Evolutionary conservation across 441 rosid species (phyloP), one percentile per base, ranked within the genome.

Genomic region (California macrophylla): DNA sequence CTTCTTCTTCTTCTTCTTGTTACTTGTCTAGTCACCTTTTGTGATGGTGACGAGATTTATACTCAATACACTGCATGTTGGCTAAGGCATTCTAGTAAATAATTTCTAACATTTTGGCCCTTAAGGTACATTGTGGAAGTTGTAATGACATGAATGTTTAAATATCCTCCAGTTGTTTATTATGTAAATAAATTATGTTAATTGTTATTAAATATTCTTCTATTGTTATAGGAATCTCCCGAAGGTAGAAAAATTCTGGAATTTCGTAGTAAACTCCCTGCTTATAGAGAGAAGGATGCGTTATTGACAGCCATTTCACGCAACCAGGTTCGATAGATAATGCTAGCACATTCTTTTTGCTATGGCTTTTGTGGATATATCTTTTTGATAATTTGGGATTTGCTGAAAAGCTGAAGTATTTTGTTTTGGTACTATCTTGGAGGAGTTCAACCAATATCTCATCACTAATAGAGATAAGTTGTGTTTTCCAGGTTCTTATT

Each of bases 301-400:
- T 84, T 94, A 69, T 95, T 94, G 56, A 93, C 90, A 80, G 97
- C 98, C 30, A 90, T 91, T 73, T 97, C 98, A 40, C 84, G 90
- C 76, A 94, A 94, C 80, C 98, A 94, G 97, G 97, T 91, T 23
- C 5, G 62, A 21, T 56, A 56, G 13, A 56, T 24, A 9, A 56
- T 56, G 2, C 3, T 45, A 45, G 52, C 20, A 13, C 52, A 15
- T 15, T 45, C 52, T 45, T 45, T 45, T 45, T 45, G 52, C 15
- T 45, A 36, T 45, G 20, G 0, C 8, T 6, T 6, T 36, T 36
- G 10, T 36, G 6, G 42, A 18, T 45, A 13, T 45, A 45, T 45
- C 52, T 45, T 45, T 45, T 9, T 45, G 18, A 45, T 45, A n/a
- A n/a, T 3, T 45, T 20, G 15, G 18, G 52, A 45, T 45, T 12